phyloP scores from a whole-genome alignment of 2,329 filamentous ascomycete genomes.

The Talaromyces rugulosus region DNA sequence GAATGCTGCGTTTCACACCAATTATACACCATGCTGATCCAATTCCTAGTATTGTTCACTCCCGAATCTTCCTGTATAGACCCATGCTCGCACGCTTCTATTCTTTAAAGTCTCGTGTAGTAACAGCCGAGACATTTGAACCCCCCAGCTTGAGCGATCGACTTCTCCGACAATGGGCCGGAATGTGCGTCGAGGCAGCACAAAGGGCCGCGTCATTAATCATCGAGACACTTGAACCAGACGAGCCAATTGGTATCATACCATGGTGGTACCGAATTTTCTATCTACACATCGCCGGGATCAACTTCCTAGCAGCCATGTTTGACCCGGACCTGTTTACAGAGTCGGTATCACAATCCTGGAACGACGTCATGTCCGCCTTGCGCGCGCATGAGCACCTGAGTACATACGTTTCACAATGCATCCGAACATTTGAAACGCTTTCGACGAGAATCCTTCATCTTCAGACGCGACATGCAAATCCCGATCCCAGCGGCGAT shows the following conservation, averaged over 20 bases:
- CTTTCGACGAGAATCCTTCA: constrained; percentile 3
- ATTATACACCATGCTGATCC: not conserved
- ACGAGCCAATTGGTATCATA: constrained; percentile 16
- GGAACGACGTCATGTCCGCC: constrained; percentile 18
- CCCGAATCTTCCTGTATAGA: constrained; percentile 16
- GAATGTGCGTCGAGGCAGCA: constrained; percentile 17
- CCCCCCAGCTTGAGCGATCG: constrained; percentile 13
- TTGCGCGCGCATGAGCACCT: constrained; percentile 16
- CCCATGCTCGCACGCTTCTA: constrained; percentile 18
- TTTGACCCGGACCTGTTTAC: constrained; percentile 22
- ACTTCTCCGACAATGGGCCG: constrained; percentile 16
- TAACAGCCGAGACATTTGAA: not conserved
- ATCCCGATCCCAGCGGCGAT: not conserved
- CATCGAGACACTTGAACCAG: constrained; percentile 12
- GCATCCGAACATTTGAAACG: constrained; percentile 7
- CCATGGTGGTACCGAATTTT: constrained; percentile 20
- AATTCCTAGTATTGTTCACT: constrained; percentile 14
- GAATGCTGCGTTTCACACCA: not conserved
- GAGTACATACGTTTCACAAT: constrained; percentile 8
- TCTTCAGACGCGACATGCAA: not conserved
- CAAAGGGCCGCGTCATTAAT: constrained; percentile 13
- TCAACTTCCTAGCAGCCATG: constrained; percentile 20
- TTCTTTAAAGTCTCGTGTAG: constrained; percentile 7
- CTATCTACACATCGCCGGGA: constrained; percentile 19
- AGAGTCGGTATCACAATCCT: constrained; percentile 21